phyloP scores from a whole-genome alignment of 495 filamentous ascomycete species.

The Margaritispora aquatica region DNA sequence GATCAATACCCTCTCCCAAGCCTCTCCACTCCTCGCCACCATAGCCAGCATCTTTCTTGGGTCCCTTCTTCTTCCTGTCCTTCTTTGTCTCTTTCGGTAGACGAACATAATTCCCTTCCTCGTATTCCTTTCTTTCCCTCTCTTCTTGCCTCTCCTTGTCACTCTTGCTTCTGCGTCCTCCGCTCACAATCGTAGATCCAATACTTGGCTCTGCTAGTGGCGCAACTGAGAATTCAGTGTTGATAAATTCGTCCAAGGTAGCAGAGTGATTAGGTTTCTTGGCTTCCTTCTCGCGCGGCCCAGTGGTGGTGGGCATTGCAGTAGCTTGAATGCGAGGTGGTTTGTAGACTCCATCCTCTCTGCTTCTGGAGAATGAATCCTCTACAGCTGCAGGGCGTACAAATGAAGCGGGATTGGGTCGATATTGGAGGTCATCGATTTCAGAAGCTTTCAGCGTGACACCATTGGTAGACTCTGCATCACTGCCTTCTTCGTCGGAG shows the following conservation, averaged over 20 bases:
- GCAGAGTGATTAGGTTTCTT: slow-evolving; percentile 58
- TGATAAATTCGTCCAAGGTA: slow-evolving; percentile 81
- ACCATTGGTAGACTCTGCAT: slow-evolving; percentile 15
- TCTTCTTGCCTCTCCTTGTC: slow-evolving; percentile 63
- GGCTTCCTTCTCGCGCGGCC: slow-evolving; percentile 49
- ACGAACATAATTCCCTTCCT: slow-evolving; percentile 81
- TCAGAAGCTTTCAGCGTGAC: slow-evolving; percentile 19
- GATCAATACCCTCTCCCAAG: slow-evolving; percentile 70
- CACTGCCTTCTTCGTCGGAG: slow-evolving; percentile 28
- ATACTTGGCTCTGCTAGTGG: slow-evolving; percentile 77
- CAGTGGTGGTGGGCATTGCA: slow-evolving; percentile 51
- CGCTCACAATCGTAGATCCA: slow-evolving; percentile 68
- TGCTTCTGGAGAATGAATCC: slow-evolving; percentile 26
- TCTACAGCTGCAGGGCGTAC: slow-evolving; percentile 33
- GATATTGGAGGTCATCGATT: slow-evolving; percentile 59
- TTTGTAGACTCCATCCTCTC: slow-evolving; percentile 62
- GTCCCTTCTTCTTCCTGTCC: slow-evolving; percentile 48
- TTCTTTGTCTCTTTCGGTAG: slow-evolving; percentile 79
- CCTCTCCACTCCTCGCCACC: slow-evolving; percentile 83
- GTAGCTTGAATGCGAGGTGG: slow-evolving; percentile 81
- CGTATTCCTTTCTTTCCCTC: slow-evolving; percentile 66
- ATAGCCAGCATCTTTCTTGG: slow-evolving; percentile 49
- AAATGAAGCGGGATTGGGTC: slow-evolving; percentile 58
- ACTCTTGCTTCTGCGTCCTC: slow-evolving; percentile 68
- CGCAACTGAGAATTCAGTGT: slow-evolving; percentile 67